phyloP scores from a whole-genome alignment of 75 land plant genomes.

The Selaginella tamariscina region DNA sequence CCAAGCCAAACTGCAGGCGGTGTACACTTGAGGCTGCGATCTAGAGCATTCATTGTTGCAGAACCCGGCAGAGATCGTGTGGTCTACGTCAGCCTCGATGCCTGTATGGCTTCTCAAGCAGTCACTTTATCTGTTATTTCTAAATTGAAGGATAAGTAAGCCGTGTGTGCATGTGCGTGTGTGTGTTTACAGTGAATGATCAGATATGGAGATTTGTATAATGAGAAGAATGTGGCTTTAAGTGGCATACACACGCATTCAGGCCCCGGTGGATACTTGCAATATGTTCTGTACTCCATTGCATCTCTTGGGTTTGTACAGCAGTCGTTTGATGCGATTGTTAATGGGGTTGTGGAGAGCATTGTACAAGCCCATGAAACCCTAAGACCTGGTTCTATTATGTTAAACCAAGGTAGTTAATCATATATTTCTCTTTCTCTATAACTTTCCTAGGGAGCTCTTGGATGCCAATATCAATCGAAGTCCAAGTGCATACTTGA shows the following conservation, averaged over 20 bases:
- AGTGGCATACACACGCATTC: constrained; percentile 98
- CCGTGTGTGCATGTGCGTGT: not conserved
- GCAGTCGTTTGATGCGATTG: constrained; percentile 89
- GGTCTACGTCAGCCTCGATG: constrained; percentile 84
- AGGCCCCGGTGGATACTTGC: constrained; percentile 95
- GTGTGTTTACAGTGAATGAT: not conserved
- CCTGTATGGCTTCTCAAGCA: constrained; percentile 89
- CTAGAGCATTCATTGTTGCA: constrained; percentile 76
- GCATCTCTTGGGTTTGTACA: constrained; percentile 96
- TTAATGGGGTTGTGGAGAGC: constrained; percentile 87
- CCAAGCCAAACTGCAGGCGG: constrained; percentile 72
- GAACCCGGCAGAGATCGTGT: constrained; percentile 60
- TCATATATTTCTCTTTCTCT: not conserved
- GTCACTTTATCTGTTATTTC: constrained; percentile 72
- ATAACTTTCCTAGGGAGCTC: constrained; percentile 47
- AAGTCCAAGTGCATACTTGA: constrained; percentile 97
- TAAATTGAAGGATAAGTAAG: constrained; percentile 66
- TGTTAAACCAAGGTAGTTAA: constrained; percentile 65
- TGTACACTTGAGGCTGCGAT: constrained; percentile 71
- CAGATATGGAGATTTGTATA: constrained; percentile 89
- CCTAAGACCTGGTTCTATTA: constrained; percentile 78
- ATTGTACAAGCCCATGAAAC: constrained; percentile 85
- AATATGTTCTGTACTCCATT: constrained; percentile 80
- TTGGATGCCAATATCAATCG: constrained; percentile 84
- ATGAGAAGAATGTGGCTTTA: constrained; percentile 86